Evolutionary conservation across 2,329 filamentous ascomycete genomes (phyloP).

Genomic region (Clonostachys sp.): DNA sequence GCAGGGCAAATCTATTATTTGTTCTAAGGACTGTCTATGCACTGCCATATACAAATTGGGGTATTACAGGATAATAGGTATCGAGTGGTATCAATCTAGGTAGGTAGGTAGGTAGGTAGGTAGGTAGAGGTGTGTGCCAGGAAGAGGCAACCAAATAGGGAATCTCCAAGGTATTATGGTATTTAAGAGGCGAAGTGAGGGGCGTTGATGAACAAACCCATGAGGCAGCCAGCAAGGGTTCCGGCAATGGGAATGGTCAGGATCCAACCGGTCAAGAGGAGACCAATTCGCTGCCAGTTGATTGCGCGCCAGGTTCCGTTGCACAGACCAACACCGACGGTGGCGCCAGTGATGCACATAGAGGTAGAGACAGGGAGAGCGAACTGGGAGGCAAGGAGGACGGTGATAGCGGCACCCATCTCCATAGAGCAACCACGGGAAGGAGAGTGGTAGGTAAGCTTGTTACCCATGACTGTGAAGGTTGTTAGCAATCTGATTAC

Average conservation of each 20-base stretch:
- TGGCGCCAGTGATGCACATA: constrained; percentile 15
- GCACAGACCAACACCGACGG: constrained; percentile 14
- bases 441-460: constrained; percentile 30
- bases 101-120: no score
- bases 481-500: not conserved
- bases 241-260: constrained; percentile 19
- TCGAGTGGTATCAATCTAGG: no score
- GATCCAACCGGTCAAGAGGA: constrained; percentile 16
- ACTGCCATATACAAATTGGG: no score
- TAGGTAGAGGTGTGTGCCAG: no score
- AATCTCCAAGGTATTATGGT: no score
- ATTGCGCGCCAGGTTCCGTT: constrained; percentile 12
- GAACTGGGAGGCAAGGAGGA: constrained; percentile 4
- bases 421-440: constrained; percentile 29
- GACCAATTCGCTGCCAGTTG: constrained; percentile 17
- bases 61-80: no score
- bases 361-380: constrained; percentile 13
- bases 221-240: constrained; percentile 14
- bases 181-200: constrained; percentile 3
- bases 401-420: constrained; percentile 28
- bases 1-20: no score
- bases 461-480: constrained; percentile 24
- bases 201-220: constrained; percentile 16
- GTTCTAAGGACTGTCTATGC: no score
- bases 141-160: no score